Base-by-base conservation (phyloP, 2,329 filamentous ascomycete species). In the Aspergillus flavus region DNA sequence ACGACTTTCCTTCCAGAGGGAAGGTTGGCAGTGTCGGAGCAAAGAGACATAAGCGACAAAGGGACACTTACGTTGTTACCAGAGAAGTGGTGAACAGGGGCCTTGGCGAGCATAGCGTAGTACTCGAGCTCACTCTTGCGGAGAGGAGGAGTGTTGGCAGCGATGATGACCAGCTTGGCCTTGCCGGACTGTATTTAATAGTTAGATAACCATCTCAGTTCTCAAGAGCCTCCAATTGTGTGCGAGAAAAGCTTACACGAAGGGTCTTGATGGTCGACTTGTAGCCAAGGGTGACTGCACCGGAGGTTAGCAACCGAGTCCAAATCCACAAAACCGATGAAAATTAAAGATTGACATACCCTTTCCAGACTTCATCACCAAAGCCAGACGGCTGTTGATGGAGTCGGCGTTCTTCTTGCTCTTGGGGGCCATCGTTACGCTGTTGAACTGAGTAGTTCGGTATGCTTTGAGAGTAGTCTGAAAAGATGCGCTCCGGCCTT, bases 91-190 rank as follows among this genome's bases (percentile, higher is more conserved):
- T 98, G 94, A 78, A 98, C 94, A 71, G 91, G 89, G 76, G 91
- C 92, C 90, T 98, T 97, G 81, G 89, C 90, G 77, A 96, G 83
- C 92, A 95, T 95, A 81, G 88, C 88, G 86, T 94, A 93, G 85
- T 87, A 97, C 86, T 97, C 94, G 69, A 97, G 89, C 87, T 98
- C 94, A 78, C 89, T 92, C 91, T 98, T 99, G 83, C 94, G 90
- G 77, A 99, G 92, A 82, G 95, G 95, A 79, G 94, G 94, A 73
- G 94, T 97, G 88, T 99, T 98, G 84, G 92, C 93, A 74, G 90
- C 86, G 70, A 96, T 96, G 84, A 96, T 93, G 82, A 98, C 92
- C 73, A 97, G 89, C 91, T 98, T 98, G 82, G 95, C 95, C 90
- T 97, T 98, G 83, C 94, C 94, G 74, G 89, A 91, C 67, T 69